These are phyloP conservation scores for Citrus maxima DNA, from an alignment of 345 rosid genomes.

Conservation along the genomic window DNA sequence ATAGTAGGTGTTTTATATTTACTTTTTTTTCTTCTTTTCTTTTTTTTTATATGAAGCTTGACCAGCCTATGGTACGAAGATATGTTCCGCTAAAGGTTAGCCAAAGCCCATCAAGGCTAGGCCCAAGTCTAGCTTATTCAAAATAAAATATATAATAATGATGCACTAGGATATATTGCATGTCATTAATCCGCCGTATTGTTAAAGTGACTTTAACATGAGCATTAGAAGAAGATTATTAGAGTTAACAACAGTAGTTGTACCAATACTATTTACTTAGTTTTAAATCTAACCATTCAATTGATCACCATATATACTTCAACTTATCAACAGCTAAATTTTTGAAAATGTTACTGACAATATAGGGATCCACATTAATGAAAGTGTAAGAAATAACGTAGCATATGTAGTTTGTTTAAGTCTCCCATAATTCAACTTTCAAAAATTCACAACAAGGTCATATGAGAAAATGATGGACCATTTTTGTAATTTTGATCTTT, in stretches of 20 bases:
- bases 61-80: too few relatives aligned
- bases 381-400: conserved; percentile 14
- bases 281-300: neutral
- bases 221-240: too few relatives aligned
- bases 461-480: conserved; percentile 37
- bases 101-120: too few relatives aligned
- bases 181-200: too few relatives aligned
- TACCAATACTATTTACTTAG: too few relatives aligned
- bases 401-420: neutral
- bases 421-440: conserved; percentile 5
- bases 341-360: neutral
- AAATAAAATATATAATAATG: too few relatives aligned
- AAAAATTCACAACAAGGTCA: neutral
- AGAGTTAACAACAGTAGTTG: too few relatives aligned
- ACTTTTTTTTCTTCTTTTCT: too few relatives aligned
- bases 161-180: too few relatives aligned
- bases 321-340: neutral
- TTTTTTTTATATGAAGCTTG: too few relatives aligned
- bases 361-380: neutral
- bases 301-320: neutral
- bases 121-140: fast-evolving
- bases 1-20: too few relatives aligned
- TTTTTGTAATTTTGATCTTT: neutral
- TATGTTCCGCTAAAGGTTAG: fast-evolving
- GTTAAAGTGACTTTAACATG: too few relatives aligned